Conservation (phyloP, 1,139 yeast genomes). For the Hyphopichia fennica region DNA sequence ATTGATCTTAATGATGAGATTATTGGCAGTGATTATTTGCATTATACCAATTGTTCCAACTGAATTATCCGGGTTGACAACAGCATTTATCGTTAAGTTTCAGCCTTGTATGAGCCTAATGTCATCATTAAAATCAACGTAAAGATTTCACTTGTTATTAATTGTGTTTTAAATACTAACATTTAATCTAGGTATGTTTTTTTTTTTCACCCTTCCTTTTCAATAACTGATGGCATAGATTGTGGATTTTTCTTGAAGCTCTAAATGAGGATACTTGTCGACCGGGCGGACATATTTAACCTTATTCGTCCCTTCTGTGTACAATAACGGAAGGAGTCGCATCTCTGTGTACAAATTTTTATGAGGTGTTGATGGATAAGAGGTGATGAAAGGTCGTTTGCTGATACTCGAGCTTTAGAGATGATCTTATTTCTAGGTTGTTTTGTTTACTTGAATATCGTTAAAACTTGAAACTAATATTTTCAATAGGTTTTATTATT, state of each 20-base stretch:
- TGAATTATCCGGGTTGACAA: slow-evolving; percentile 74
- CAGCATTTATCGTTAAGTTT: slow-evolving; percentile 74
- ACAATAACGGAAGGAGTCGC: slow-evolving; percentile 58
- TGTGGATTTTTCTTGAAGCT: no score
- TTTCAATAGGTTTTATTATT: slow-evolving; percentile 10
- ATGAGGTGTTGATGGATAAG: slow-evolving; percentile 50
- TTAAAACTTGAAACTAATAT: no score
- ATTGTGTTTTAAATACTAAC: slow-evolving; percentile 23
- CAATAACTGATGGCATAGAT: no score
- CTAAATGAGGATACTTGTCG: slow-evolving; percentile 59
- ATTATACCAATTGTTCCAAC: slow-evolving; percentile 79
- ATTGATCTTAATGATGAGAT: no score
- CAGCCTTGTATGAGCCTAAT: slow-evolving; percentile 78
- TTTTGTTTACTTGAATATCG: no score
- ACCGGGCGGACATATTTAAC: slow-evolving; percentile 80
- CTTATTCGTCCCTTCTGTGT: slow-evolving; percentile 49
- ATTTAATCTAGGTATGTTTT: slow-evolving; percentile 16
- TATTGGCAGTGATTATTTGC: slow-evolving; percentile 68
- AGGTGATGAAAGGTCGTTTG: slow-evolving; percentile 69
- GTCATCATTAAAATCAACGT: neutral
- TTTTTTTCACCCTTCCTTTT: no score
- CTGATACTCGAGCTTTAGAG: slow-evolving; percentile 22
- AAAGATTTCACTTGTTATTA: no score
- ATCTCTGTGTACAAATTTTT: slow-evolving; percentile 65
- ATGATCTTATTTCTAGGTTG: neutral